Percentiles rank a stretch among this genome's conserved stretches.
phyloP scores from a whole-genome alignment of 495 filamentous ascomycete species.

The Baudoinia panamericana region DNA sequence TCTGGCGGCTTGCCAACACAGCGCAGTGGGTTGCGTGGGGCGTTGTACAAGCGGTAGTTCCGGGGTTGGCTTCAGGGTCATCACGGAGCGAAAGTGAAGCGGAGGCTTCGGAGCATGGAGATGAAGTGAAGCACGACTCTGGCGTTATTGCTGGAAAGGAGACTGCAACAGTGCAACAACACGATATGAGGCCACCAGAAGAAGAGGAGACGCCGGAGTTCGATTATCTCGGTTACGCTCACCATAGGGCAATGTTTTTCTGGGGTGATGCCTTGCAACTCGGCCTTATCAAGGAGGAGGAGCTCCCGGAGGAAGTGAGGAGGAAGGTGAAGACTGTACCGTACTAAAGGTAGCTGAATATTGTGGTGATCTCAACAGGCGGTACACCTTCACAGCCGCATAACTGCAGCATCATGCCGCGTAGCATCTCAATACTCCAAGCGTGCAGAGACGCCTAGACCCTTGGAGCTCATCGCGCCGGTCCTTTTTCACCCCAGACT shows the following conservation, averaged over 20 bases:
- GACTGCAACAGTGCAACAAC: conserved; percentile 1
- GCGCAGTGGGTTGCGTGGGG: conserved; percentile 95
- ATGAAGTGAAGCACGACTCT: conserved; percentile 7
- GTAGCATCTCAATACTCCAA: too few species aligned
- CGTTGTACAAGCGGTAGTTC: conserved; percentile 80
- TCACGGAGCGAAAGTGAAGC: conserved; percentile 8
- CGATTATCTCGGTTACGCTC: conserved; percentile 83
- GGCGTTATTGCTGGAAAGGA: conserved; percentile 10
- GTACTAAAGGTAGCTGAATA: conserved; percentile 36
- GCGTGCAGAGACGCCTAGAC: too few species aligned
- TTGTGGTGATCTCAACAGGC: too few species aligned
- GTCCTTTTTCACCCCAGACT: too few species aligned
- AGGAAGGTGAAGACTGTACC: conserved; percentile 48
- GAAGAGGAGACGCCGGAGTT: conserved; percentile 56
- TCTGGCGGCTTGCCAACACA: conserved; percentile 78
- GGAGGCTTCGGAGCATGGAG: conserved; percentile 9
- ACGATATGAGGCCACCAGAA: conserved; percentile 14
- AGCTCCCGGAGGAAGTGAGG: conserved; percentile 52
- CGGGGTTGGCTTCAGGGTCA: conserved; percentile 33
- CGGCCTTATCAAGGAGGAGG: conserved; percentile 55
- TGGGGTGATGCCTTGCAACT: conserved; percentile 73
- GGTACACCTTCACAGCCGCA: too few species aligned
- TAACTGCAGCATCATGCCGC: too few species aligned
- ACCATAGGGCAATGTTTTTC: conserved; percentile 82
- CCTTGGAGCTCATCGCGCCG: too few species aligned